Base-by-base conservation (phyloP, 805 yeast species). In the Candida hungchunana region DNA sequence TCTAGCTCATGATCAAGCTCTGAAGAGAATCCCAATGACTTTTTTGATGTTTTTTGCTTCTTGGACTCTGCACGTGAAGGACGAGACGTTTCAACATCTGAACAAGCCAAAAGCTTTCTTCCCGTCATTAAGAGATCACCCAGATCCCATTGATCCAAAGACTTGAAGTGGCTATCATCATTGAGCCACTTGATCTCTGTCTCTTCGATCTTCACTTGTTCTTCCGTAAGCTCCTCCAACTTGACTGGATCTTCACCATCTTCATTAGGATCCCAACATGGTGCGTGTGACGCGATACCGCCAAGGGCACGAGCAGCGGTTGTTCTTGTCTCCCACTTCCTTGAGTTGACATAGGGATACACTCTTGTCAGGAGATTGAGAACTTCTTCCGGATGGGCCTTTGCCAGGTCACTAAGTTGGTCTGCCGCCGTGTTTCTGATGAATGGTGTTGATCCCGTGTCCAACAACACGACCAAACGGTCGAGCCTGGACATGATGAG, bases 361-460 rank as follows among this genome's bases (percentile, higher is more conserved):
- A 93, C 95, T 40, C 97, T 71, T 12, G 95, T 86, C 22, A 93
- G 63, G 27, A 93, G 64, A 39, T 82, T 82, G 35, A 87, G 69
- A 15, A 85, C 76, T 51, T 93, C 97, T 53, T 90, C 97, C 0
- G 97, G 96, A 53, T 93, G 97, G 28, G 83, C 82, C 58, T 83
- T 83, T 18, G 96, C 97, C 25, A 94, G 70, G 48, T 90, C 97
- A 5, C 96, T 86, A 47, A 93, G 69, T 62, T 93, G 99, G 53
- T 90, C 96, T 2, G 97, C 97, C 1, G 98, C 99, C 8, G 96
- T 86, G 54, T 86, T 87, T 47, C 97, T 74, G 29, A 93, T 93
- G 56, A 87, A 83, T 26, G 85, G 85, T 5, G 97, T 87, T 10
- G 96, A 86, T 9, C 98, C 98, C 2, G 97, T 86, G 62, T 94